Percentiles rank a stretch among this genome's conserved stretches.
Conservation (phyloP, 768 basidiomycete species). For the Kwoniella sp. region DNA sequence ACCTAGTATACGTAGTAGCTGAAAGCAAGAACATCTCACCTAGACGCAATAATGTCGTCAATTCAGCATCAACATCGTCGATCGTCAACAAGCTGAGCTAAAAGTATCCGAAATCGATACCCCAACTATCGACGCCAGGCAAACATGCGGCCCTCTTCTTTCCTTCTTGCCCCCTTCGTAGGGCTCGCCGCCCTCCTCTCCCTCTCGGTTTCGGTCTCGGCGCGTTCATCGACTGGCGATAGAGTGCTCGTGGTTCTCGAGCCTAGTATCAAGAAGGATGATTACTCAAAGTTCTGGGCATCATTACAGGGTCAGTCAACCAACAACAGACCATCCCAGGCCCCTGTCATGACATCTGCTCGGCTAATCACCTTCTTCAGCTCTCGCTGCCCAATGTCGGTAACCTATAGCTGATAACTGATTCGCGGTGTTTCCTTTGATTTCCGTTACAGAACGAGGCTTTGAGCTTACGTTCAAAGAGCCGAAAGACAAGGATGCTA, state of each 20-base stretch:
- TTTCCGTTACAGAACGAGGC: conserved; percentile 65
- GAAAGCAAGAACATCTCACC: not conserved
- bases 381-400: too few species aligned
- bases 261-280: conserved; percentile 64
- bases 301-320: conserved; percentile 67
- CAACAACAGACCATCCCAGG: not conserved
- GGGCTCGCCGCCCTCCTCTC: conserved; percentile 12
- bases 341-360: too few species aligned
- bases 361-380: not conserved
- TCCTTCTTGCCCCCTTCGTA: conserved; percentile 17
- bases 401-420: too few species aligned
- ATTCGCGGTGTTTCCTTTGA: too few species aligned
- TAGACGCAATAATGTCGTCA: too few species aligned
- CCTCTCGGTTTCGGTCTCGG: conserved; percentile 30
- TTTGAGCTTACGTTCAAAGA: conserved; percentile 83
- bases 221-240: conserved; percentile 48
- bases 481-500: conserved; percentile 72
- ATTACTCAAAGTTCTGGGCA: conserved; percentile 81
- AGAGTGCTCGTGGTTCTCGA: conserved; percentile 80
- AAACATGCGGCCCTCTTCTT: conserved; percentile 12
- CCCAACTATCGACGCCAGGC: too few species aligned
- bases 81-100: too few species aligned
- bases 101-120: too few species aligned
- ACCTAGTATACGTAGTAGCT: not conserved
- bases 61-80: too few species aligned